Evolutionary conservation across 2,329 filamentous ascomycete genomes (phyloP).

Genomic region (Pseudogymnoascus sp.): DNA sequence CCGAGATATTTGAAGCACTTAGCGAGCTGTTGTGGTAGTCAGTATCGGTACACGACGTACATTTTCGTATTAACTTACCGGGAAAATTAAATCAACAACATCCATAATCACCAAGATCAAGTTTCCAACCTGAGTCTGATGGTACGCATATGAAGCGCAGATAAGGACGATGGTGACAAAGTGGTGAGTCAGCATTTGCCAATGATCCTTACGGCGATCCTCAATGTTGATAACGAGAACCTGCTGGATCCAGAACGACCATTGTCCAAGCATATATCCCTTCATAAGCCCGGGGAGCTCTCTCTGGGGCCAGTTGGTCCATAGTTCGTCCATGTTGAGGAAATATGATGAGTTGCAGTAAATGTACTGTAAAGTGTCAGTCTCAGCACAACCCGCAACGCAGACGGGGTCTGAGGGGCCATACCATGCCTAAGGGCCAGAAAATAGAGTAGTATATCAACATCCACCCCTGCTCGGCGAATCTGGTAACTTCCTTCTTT

Average conservation of each 20-base stretch:
- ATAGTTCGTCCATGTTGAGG: slow-evolving; percentile 68
- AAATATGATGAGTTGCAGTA: slow-evolving; percentile 71
- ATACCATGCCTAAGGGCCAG: slow-evolving; percentile 77
- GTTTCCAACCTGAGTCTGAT: slow-evolving; percentile 80
- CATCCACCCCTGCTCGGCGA: slow-evolving; percentile 92
- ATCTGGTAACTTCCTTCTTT: slow-evolving; percentile 69
- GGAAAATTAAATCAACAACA: slow-evolving; percentile 78
- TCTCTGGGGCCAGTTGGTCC: slow-evolving; percentile 76
- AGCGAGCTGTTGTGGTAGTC: slow-evolving; percentile 51
- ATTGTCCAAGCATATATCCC: slow-evolving; percentile 82
- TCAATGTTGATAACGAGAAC: slow-evolving; percentile 92
- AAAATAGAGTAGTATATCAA: slow-evolving; percentile 74
- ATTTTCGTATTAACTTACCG: slow-evolving; percentile 49
- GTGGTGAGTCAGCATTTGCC: slow-evolving; percentile 94
- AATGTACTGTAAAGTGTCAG: slow-evolving; percentile 55
- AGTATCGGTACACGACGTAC: neutral
- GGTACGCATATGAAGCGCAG: slow-evolving; percentile 74
- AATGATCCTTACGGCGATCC: slow-evolving; percentile 86
- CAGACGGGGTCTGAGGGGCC: slow-evolving; percentile 26
- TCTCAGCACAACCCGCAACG: neutral
- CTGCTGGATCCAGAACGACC: slow-evolving; percentile 90
- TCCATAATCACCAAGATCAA: slow-evolving; percentile 91
- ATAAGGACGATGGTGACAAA: slow-evolving; percentile 80
- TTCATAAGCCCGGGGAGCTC: slow-evolving; percentile 70
- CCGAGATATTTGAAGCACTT: slow-evolving; percentile 91